Base-by-base conservation (phyloP, 306 rosid species). In the Hippophae gyantsensis region DNA sequence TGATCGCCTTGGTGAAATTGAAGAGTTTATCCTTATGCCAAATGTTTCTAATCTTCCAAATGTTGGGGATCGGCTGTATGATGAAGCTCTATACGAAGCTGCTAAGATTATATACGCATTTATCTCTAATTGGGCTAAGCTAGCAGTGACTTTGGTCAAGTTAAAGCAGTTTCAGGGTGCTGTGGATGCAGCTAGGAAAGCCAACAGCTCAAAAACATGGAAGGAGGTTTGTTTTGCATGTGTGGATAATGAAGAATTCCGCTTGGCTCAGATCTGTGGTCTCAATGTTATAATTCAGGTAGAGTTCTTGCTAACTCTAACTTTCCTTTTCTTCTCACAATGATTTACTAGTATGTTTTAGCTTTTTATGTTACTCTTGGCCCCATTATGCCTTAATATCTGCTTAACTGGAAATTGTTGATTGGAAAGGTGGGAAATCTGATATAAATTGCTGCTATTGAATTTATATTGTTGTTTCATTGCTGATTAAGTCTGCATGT, bases 161-260 rank as follows among this genome's bases (percentile, higher is more conserved):
- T 83, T 92, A 61, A 69, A 79, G 68, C 99, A 92, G 71, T 92
- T 79, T 78, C 99, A 92, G 77, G 87, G 88, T 13, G 96, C 98
- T 7, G 98, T 90, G 54, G 98, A 90, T 66, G 96, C 98, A 9
- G 98, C 98, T 67, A 81, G 98, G 74, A 90, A 90, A 78, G 98
- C 98, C 55, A 90, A 90, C 87, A 90, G 98, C 60, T 66, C 95
- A 25, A 90, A 90, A 78, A 90, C 98, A 66, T 90, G 98, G 98
- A 90, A 87, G 78, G 94, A 85, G 68, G 95, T 90, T 74, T 90
- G 98, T 79, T 90, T 87, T 81, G 92, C 98, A 13, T 92, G 98
- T 59, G 96, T 92, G 60, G 96, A 92, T 63, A 92, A 89, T 47
- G 98, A 87, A 82, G 98, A 92, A 72, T 87, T 87, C 78, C 98